A percentile compares a stretch with the other conserved stretches of the same genome.
Conservation (phyloP, 176 grass and related monocot species). For the Pontederia crassipes region DNA sequence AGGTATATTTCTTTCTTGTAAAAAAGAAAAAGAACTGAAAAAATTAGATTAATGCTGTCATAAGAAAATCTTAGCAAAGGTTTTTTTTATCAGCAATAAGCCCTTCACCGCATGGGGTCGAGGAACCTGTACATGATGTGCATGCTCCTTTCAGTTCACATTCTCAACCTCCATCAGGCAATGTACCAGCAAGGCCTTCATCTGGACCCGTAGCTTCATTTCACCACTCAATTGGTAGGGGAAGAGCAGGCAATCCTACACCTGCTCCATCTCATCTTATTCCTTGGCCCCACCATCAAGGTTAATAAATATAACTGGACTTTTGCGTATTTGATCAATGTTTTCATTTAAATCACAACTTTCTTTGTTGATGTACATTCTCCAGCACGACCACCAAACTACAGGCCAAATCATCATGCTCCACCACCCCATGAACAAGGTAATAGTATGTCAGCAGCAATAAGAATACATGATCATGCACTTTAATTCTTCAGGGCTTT, state of each 20-base stretch:
- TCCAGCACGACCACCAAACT: conserved; percentile 27
- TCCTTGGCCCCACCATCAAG: conserved; percentile 35
- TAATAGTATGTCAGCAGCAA: conserved; percentile 14
- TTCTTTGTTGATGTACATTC: conserved; percentile 10
- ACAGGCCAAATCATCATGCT: conserved; percentile 22
- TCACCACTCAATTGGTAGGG: conserved; percentile 12
- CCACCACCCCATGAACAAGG: conserved; percentile 8
- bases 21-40: conserved; percentile 5
- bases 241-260: conserved; percentile 36
- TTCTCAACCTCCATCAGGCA: conserved; percentile 13
- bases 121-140: conserved; percentile 29
- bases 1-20: conserved; percentile 4
- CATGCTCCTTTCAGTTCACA: conserved; percentile 34
- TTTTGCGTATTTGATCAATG: conserved; percentile 19
- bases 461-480: not conserved
- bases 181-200: conserved; percentile 28
- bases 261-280: conserved; percentile 37
- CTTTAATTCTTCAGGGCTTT: not conserved
- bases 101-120: conserved; percentile 40
- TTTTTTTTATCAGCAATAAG: conserved; percentile 46
- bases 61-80: conserved; percentile 27
- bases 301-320: conserved; percentile 26
- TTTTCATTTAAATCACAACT: conserved; percentile 9
- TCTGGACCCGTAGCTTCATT: conserved; percentile 37
- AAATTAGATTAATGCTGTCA: not conserved